A percentile compares a stretch with the other conserved stretches of the same genome.
phyloP scores from a whole-genome alignment of 106 monocot species.

The Platanthera guangdongensis region DNA sequence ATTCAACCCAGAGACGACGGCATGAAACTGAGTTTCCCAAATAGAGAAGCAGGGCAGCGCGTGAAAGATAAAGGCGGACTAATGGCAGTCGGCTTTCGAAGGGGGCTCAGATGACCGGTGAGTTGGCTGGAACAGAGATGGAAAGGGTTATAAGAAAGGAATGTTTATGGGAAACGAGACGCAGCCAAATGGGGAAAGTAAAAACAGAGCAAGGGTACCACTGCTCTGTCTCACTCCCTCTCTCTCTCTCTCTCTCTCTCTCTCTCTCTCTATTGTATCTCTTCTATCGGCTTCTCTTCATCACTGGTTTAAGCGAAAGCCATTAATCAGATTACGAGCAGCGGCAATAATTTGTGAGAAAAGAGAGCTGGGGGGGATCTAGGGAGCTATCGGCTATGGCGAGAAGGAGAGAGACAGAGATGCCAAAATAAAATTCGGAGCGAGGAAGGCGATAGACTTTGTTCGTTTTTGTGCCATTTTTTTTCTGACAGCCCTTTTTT shows the following conservation, averaged over 20 bases:
- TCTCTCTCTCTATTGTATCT: not conserved
- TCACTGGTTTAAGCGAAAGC: slow-evolving; percentile 3
- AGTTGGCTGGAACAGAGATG: slow-evolving; percentile 7
- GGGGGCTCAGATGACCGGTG: not conserved
- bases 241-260: not conserved
- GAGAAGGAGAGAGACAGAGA: too few species aligned
- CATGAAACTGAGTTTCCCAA: not conserved
- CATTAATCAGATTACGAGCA: slow-evolving; percentile 7
- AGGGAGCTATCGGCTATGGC: slow-evolving; percentile 4
- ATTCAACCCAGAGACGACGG: not conserved
- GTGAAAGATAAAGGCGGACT: not conserved
- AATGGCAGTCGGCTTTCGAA: not conserved
- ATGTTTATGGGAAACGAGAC: slow-evolving; percentile 11
- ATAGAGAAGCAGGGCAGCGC: not conserved
- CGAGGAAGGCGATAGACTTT: too few species aligned
- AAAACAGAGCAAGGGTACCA: not conserved
- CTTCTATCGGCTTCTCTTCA: slow-evolving; percentile 10
- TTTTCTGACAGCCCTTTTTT: too few species aligned
- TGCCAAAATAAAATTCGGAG: too few species aligned
- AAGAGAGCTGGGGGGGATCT: slow-evolving; percentile 11
- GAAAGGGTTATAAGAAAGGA: slow-evolving; percentile 15
- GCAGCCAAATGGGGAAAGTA: slow-evolving; percentile 11
- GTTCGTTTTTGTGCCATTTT: too few species aligned
- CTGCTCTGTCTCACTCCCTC: not conserved
- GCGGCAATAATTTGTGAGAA: slow-evolving; percentile 13